Evolutionary conservation across 225 moss, liverwort and hornwort species (phyloP), one percentile per base, ranked within the genome.

Genomic region (Ulota crispa): DNA sequence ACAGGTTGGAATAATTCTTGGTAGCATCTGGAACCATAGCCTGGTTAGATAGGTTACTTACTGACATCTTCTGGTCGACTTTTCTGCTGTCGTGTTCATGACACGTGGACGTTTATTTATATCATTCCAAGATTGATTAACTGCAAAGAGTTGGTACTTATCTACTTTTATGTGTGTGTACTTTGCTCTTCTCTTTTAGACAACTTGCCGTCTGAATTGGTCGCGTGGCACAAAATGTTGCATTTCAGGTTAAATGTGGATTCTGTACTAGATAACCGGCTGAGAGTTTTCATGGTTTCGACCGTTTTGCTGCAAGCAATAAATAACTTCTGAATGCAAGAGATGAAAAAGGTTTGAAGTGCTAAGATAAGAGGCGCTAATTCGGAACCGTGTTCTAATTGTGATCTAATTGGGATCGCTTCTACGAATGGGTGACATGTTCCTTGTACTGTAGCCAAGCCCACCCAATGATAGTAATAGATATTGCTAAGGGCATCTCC

Each of bases 91-190:
- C 71, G 80, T 75, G 61, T 59, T 45, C 63, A 80, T 65, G 75
- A 70, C 78, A 54, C 37, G 20, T 75, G 66, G 61, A 78, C 36
- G 68, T 28, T 64, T 53, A 62, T 80, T 54, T 66, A 66, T 70
- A 65, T 74, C 70, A 83, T 85, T 85, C 37, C 64, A 55, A 68
- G 41, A 70, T 87, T 47, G 41, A 70, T 87, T 47, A 26, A 79
- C 66, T 83, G 72, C 72, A 26, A 31, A 55, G 34, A 68, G 62
- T 70, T 37, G 83, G 59, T 50, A 30, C 59, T 26, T 65, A 7
- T 31, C 57, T 64, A 19, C 56, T 53, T 32, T 32, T 18, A 21
- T 77, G 36, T 52, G 61, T 52, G 61, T 39, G 13, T 24, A 18
- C 5, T 28, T 43, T 18, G 50, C 50, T 50, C 50, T 50, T 50